Percentiles rank a stretch among this genome's conserved stretches.
These are phyloP conservation scores for Symbiodinium pilosum DNA, from an alignment of 73 alveolate genomes.

Conservation along the genomic window DNA sequence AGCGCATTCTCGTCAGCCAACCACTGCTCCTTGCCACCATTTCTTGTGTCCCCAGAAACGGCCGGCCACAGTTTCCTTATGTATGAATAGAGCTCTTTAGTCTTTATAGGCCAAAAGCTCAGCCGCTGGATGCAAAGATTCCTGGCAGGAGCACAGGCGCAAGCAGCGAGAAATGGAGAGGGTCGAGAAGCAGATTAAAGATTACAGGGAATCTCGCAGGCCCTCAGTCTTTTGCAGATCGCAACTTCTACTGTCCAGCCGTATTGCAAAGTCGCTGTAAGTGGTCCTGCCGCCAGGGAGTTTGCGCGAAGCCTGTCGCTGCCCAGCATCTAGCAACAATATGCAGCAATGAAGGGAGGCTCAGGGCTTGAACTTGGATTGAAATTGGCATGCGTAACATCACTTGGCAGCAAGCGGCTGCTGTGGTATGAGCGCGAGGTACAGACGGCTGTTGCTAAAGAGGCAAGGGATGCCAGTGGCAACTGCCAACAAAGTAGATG, in stretches of 20 bases:
- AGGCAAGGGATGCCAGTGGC: not conserved
- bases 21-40: no score
- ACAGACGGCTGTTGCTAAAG: not conserved
- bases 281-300: no score
- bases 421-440: not conserved
- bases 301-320: constrained; percentile 55
- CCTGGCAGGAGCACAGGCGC: constrained; percentile 50
- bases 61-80: no score
- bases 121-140: not conserved
- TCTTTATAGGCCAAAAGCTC: no score
- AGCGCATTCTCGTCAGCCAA: no score
- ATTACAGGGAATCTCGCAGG: constrained; percentile 89
- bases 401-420: not conserved
- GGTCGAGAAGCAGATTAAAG: constrained; percentile 79
- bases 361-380: no score
- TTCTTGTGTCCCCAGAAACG: no score
- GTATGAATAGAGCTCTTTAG: no score
- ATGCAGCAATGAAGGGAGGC: not conserved
- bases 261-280: no score
- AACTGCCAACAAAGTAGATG: no score
- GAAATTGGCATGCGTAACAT: no score
- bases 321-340: constrained; percentile 45
- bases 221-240: not conserved
- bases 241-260: no score
- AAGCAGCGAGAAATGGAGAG: constrained; percentile 73